Evolutionary conservation across 768 basidiomycete genomes (phyloP).

Genomic region (Daedaleopsis sinensis): DNA sequence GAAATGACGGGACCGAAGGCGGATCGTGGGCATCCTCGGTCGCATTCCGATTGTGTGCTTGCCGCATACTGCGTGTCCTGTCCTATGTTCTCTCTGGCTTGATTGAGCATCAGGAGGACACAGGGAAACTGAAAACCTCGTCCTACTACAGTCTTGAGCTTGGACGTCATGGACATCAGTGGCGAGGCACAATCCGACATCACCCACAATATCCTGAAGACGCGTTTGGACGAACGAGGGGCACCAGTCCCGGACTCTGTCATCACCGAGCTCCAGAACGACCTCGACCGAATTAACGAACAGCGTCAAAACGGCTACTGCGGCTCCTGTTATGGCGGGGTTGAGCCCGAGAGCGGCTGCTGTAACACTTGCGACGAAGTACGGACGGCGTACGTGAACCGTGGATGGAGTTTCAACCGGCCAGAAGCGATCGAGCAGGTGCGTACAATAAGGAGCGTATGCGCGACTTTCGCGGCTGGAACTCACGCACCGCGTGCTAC

Average conservation of each 20-base stretch:
- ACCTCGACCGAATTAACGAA: conserved; percentile 79
- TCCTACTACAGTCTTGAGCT: conserved; percentile 76
- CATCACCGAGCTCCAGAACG: conserved; percentile 75
- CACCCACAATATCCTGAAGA: conserved; percentile 87
- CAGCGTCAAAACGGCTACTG: conserved; percentile 71
- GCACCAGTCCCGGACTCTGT: conserved; percentile 55
- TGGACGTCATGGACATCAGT: conserved; percentile 98
- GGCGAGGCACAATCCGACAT: conserved; percentile 93
- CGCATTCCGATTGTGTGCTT: background rate
- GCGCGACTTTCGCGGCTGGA: no score
- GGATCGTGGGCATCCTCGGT: background rate
- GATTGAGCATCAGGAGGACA: background rate
- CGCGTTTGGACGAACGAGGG: conserved; percentile 68
- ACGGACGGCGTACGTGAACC: conserved; percentile 82
- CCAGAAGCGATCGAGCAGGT: conserved; percentile 95
- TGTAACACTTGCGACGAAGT: conserved; percentile 98
- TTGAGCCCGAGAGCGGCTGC: conserved; percentile 76
- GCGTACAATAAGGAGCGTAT: conserved; percentile 23
- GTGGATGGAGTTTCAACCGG: conserved; percentile 94
- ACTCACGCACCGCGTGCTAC: no score
- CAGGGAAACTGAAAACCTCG: background rate
- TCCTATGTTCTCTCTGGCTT: no score
- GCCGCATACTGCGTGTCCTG: background rate
- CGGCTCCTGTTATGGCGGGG: conserved; percentile 95
- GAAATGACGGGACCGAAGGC: background rate